phyloP scores from a whole-genome alignment of 2,329 filamentous ascomycete species.

The Penicillium corylophilum region DNA sequence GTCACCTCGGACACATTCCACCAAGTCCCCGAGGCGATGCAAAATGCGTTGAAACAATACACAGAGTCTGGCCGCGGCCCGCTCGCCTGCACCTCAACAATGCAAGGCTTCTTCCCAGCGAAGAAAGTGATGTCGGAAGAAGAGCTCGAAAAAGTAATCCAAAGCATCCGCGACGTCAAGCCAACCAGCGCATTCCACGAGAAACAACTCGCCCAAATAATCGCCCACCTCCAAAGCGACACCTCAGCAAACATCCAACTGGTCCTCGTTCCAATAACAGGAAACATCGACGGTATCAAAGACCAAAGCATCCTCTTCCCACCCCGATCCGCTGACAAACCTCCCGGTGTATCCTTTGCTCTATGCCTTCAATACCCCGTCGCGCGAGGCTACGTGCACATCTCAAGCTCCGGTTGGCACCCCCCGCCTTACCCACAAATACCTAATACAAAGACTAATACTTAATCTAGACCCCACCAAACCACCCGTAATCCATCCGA shows the following conservation, averaged over 20 bases:
- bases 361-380: constrained; percentile 22
- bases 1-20: constrained; percentile 11
- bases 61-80: constrained; percentile 4
- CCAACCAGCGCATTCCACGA: constrained; percentile 14
- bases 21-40: constrained; percentile 12
- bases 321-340: constrained; percentile 1
- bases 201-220: constrained; percentile 14
- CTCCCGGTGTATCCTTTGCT: constrained; percentile 13
- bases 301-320: constrained; percentile 12
- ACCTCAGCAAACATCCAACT: constrained; percentile 16
- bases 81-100: constrained; percentile 4
- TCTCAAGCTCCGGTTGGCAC: constrained; percentile 11
- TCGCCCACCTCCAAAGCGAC: constrained; percentile 11
- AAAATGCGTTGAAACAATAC: constrained; percentile 12
- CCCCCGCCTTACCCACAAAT: neutral
- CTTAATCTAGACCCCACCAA: constrained; percentile 13
- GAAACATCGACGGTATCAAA: constrained; percentile 2
- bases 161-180: constrained; percentile 15
- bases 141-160: constrained; percentile 11
- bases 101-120: constrained; percentile 18
- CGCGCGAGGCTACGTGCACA: constrained; percentile 23
- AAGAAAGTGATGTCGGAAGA: constrained; percentile 11
- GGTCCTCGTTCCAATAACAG: constrained; percentile 7
- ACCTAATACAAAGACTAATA: neutral
- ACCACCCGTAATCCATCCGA: constrained; percentile 17